Percentiles rank a stretch among this genome's conserved stretches.
These are phyloP conservation scores for Spatholobus suberectus DNA, from an alignment of 306 rosid species.

Conservation along the genomic window DNA sequence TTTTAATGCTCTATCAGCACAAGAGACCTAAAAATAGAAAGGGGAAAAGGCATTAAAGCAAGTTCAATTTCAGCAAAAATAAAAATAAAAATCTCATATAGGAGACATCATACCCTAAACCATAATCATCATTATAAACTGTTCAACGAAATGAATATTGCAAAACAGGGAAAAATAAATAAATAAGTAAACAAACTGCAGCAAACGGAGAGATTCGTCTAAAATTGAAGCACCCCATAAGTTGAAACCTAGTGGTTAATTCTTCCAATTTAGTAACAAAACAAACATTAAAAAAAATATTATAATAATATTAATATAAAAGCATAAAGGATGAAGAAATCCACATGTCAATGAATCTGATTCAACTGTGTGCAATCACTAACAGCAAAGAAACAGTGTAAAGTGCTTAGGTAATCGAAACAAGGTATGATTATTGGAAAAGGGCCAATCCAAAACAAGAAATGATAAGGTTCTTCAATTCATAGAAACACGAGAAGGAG, in stretches of 20 bases:
- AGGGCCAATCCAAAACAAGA: conserved; percentile 39
- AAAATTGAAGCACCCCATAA: conserved; percentile 25
- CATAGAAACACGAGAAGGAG: conserved; percentile 44
- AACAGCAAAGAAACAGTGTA: conserved; percentile 41
- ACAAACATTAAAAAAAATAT: not conserved
- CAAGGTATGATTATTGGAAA: conserved; percentile 38
- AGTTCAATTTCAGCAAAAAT: conserved; percentile 6
- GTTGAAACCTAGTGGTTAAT: conserved; percentile 1
- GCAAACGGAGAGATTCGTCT: not conserved
- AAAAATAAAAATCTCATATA: not conserved
- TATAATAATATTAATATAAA: not conserved
- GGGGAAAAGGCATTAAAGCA: not conserved
- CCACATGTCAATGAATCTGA: conserved; percentile 43
- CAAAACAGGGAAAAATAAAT: not conserved
- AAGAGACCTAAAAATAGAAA: not conserved
- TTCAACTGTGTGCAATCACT: conserved; percentile 41
- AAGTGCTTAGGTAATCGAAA: conserved; percentile 30
- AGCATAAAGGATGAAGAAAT: conserved; percentile 28
- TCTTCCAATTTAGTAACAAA: conserved; percentile 23
- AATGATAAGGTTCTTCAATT: conserved; percentile 31
- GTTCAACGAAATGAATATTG: conserved; percentile 15
- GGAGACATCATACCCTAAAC: conserved; percentile 33
- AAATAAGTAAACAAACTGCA: conserved; percentile 14
- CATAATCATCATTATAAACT: not conserved
- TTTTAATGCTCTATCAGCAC: conserved; percentile 37